phyloP scores from a whole-genome alignment of 169 alveolate genomes.

The Eimeria mitis region DNA sequence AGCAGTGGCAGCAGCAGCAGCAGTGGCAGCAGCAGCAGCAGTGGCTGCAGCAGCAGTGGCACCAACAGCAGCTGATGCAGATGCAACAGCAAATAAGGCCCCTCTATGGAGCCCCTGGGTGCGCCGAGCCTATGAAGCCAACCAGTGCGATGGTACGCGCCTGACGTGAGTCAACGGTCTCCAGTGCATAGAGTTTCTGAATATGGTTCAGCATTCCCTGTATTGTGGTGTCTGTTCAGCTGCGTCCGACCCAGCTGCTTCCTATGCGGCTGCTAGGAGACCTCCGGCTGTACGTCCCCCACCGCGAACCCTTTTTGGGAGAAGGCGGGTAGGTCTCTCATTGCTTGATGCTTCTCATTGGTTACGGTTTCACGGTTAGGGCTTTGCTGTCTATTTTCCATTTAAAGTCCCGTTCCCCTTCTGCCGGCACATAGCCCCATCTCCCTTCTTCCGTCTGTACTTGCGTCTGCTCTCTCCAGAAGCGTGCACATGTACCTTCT shows the following conservation, averaged over 20 bases:
- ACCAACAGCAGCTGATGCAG: conserved; percentile 60
- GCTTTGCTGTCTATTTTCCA: neutral
- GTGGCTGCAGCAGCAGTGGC: conserved; percentile 20
- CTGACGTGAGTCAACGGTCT: neutral
- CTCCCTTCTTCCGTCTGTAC: neutral
- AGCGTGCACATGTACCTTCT: conserved; percentile 64
- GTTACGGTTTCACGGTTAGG: neutral
- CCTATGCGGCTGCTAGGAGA: conserved; percentile 60
- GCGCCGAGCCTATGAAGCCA: conserved; percentile 16
- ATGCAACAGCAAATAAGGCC: conserved; percentile 29
- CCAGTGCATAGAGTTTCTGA: neutral
- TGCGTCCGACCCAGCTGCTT: conserved; percentile 63
- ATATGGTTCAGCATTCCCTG: neutral
- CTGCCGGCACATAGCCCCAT: neutral
- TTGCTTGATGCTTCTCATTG: too few relatives aligned
- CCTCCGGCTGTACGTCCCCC: conserved; percentile 62
- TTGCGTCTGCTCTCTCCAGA: conserved; percentile 7
- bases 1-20: conserved; percentile 50
- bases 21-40: conserved; percentile 25
- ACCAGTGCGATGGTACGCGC: neutral
- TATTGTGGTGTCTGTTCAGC: conserved; percentile 29
- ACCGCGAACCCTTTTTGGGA: conserved; percentile 60
- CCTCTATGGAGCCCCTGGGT: conserved; percentile 27
- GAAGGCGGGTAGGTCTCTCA: conserved; percentile 47
- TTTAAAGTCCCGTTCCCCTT: neutral